phyloP scores from a whole-genome alignment of 2,329 filamentous ascomycete genomes.

The Neofusicoccum parvum region DNA sequence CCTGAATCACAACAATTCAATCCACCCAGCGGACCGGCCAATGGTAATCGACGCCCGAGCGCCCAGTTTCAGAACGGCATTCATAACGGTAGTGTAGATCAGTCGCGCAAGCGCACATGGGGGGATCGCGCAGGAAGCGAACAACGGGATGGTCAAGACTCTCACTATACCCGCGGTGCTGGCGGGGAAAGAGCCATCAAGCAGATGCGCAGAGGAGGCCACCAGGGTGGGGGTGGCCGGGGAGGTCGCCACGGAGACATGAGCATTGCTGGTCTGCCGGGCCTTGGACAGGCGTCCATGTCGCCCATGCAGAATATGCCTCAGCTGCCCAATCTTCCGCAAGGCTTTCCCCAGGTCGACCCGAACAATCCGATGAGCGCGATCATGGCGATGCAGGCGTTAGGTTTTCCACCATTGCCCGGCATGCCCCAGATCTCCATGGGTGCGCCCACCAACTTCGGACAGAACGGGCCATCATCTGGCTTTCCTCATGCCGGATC shows the following conservation, averaged over 20 bases:
- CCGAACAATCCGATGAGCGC: slow-evolving; percentile 63
- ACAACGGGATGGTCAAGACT: slow-evolving; percentile 41
- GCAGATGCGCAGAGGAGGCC: slow-evolving; percentile 58
- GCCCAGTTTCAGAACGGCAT: slow-evolving; percentile 23
- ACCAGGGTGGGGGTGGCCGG: slow-evolving; percentile 22
- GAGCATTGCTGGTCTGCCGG: slow-evolving; percentile 20
- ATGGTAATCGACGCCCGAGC: slow-evolving; percentile 25
- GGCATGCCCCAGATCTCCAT: slow-evolving; percentile 48
- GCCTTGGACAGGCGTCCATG: slow-evolving; percentile 36
- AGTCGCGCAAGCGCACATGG: slow-evolving; percentile 58
- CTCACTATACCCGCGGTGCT: slow-evolving; percentile 36
- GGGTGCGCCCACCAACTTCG: slow-evolving; percentile 23
- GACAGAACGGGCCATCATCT: background rate
- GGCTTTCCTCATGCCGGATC: slow-evolving; percentile 26
- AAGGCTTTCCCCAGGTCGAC: slow-evolving; percentile 58
- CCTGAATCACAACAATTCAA: slow-evolving; percentile 32
- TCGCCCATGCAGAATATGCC: slow-evolving; percentile 29
- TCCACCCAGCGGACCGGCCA: slow-evolving; percentile 27
- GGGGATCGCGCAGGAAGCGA: slow-evolving; percentile 56
- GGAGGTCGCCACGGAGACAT: slow-evolving; percentile 21
- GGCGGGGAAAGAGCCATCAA: slow-evolving; percentile 55
- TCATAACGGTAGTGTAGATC: slow-evolving; percentile 28
- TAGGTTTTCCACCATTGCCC: slow-evolving; percentile 47
- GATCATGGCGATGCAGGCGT: slow-evolving; percentile 63
- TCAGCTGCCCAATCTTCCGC: slow-evolving; percentile 43